phyloP scores from a whole-genome alignment of 1,284 basidiomycete genomes.

The Cutaneotrichosporon arboriforme region DNA sequence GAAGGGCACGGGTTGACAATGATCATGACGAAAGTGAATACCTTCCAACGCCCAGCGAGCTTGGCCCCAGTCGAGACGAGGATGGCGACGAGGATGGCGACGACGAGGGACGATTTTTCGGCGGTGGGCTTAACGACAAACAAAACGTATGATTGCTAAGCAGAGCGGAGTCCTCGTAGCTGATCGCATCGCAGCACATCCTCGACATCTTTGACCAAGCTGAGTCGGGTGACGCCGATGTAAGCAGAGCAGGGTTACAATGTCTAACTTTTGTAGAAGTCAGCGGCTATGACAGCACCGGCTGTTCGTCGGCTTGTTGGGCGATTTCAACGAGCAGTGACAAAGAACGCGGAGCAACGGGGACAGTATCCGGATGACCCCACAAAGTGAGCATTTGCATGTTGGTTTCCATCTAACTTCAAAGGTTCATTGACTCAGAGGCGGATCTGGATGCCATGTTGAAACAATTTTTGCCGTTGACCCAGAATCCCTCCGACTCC shows the following conservation, averaged over 20 bases:
- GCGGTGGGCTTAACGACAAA: constrained; percentile 79
- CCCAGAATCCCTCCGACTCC: constrained; percentile 73
- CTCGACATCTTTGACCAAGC: constrained; percentile 68
- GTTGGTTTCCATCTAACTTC: not conserved
- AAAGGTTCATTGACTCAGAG: constrained; percentile 96
- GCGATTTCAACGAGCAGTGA: constrained; percentile 77
- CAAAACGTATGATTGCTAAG: constrained; percentile 67
- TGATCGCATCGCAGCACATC: constrained; percentile 41
- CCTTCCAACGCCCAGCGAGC: not conserved
- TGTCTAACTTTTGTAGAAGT: not conserved
- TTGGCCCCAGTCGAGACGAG: not conserved
- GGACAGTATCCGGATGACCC: constrained; percentile 87
- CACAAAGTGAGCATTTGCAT: constrained; percentile 60
- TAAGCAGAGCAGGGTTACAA: constrained; percentile 47
- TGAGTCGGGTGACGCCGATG: constrained; percentile 60
- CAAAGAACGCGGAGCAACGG: constrained; percentile 90
- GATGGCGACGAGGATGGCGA: constrained; percentile 66
- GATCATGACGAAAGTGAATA: not conserved
- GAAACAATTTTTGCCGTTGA: constrained; percentile 79
- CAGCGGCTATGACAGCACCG: constrained; percentile 55
- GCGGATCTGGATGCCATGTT: constrained; percentile 83
- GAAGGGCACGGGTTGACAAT: not conserved
- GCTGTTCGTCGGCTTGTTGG: constrained; percentile 69
- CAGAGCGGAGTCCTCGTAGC: too few species aligned
- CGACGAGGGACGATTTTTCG: constrained; percentile 89